Evolutionary conservation across 2,329 filamentous ascomycete species (phyloP).

Genomic region (Westerdykella aurantiaca): DNA sequence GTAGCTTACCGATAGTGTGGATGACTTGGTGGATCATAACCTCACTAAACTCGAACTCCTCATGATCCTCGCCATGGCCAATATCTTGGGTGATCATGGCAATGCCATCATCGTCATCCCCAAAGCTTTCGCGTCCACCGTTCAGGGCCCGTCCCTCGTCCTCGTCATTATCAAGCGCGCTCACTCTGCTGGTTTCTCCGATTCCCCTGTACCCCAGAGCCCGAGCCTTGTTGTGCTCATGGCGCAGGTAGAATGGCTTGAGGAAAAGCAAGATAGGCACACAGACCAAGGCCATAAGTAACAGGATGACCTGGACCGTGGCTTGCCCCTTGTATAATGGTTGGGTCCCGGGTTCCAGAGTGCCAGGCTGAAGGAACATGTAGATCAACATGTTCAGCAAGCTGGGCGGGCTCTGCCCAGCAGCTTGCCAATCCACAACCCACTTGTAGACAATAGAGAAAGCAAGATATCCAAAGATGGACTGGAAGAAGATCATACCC

Average conservation of each 20-base stretch:
- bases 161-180: constrained; percentile 81
- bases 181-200: constrained; percentile 80
- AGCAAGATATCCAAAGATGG: constrained; percentile 95
- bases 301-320: constrained; percentile 66
- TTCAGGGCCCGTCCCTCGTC: constrained; percentile 53
- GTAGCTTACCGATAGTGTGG: constrained; percentile 82
- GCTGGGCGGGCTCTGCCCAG: constrained; percentile 67
- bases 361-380: constrained; percentile 93
- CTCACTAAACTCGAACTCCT: constrained; percentile 96
- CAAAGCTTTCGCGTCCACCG: constrained; percentile 59
- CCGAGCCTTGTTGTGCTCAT: constrained; percentile 84
- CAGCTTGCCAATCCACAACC: constrained; percentile 77
- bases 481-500: constrained; percentile 99
- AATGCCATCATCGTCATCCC: constrained; percentile 72
- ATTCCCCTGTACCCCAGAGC: constrained; percentile 89
- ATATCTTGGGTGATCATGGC: constrained; percentile 88
- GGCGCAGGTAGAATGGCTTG: constrained; percentile 92
- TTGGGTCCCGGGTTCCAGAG: constrained; percentile 53
- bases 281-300: constrained; percentile 77
- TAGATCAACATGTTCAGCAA: constrained; percentile 99
- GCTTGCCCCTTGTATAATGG: constrained; percentile 74
- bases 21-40: constrained; percentile 99
- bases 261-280: constrained; percentile 88
- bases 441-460: constrained; percentile 96
- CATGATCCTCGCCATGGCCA: constrained; percentile 67